Evolutionary conservation across 2,329 filamentous ascomycete species (phyloP).

Genomic region (Microsporum canis): DNA sequence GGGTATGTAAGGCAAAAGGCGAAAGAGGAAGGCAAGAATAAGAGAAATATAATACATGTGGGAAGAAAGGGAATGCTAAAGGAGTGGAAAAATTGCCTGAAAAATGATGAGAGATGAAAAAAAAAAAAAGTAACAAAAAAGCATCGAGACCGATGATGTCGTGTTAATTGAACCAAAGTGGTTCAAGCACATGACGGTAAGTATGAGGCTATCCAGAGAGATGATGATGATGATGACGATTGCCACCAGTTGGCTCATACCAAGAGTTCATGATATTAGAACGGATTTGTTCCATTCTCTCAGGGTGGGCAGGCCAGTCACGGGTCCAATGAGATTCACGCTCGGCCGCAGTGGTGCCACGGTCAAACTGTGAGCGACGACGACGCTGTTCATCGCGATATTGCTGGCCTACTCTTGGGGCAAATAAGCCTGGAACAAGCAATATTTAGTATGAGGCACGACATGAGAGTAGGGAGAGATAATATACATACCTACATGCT

Average conservation of each 20-base stretch:
- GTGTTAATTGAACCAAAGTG: neutral
- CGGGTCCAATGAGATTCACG: conserved; percentile 35
- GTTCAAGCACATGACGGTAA: neutral
- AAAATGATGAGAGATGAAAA: conserved; percentile 6
- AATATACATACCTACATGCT: conserved; percentile 57
- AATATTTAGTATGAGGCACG: conserved; percentile 7
- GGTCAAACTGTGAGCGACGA: conserved; percentile 66
- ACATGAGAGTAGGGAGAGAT: neutral
- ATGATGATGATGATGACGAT: neutral
- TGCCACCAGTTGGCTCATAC: conserved; percentile 5
- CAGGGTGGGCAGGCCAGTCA: conserved; percentile 7
- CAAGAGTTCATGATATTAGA: conserved; percentile 6
- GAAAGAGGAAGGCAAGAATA: neutral
- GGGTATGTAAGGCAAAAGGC: neutral
- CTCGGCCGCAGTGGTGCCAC: conserved; percentile 62
- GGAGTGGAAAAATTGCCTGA: conserved; percentile 5
- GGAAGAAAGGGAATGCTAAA: neutral
- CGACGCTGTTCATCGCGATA: conserved; percentile 65
- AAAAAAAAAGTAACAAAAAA: conserved; percentile 8
- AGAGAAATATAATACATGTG: conserved; percentile 1
- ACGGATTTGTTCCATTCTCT: neutral
- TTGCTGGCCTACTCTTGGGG: conserved; percentile 63
- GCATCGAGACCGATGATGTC: neutral
- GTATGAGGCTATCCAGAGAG: neutral
- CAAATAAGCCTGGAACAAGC: conserved; percentile 55